These are phyloP conservation scores for Salix dunnii DNA, from an alignment of 345 rosid genomes.

Conservation along the genomic window DNA sequence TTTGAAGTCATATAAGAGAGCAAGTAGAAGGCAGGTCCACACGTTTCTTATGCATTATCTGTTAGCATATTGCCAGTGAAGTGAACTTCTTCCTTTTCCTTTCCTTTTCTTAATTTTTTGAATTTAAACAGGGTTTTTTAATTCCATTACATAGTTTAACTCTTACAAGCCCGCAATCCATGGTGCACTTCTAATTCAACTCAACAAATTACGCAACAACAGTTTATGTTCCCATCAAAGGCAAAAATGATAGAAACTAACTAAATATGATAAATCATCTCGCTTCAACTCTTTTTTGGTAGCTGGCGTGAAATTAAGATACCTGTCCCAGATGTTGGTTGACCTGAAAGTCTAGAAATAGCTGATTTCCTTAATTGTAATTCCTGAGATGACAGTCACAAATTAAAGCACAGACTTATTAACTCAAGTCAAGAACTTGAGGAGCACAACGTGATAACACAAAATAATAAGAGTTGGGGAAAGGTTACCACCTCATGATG, in stretches of 20 bases:
- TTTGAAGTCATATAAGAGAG: conserved; percentile 9
- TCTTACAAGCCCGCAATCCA: neutral
- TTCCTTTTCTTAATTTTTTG: neutral
- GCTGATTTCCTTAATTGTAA: conserved; percentile 11
- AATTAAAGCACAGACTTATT: neutral
- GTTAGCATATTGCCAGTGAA: neutral
- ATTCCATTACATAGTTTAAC: neutral
- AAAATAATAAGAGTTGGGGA: neutral
- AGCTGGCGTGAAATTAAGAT: neutral
- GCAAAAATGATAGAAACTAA: neutral
- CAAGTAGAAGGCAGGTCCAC: neutral
- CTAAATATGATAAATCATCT: neutral
- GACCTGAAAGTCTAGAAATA: conserved; percentile 4
- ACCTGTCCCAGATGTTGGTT: conserved; percentile 4
- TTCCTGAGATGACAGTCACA: conserved; percentile 4
- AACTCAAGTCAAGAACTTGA: too few species aligned
- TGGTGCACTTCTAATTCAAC: neutral
- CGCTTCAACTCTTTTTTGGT: neutral
- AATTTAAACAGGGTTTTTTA: neutral
- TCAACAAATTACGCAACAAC: neutral
- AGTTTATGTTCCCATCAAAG: neutral
- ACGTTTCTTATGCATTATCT: neutral
- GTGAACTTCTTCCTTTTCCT: neutral
- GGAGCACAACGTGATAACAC: neutral
- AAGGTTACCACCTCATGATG: too few species aligned